phyloP scores from a whole-genome alignment of 2,329 filamentous ascomycete species.

The Sarocladium strictum region DNA sequence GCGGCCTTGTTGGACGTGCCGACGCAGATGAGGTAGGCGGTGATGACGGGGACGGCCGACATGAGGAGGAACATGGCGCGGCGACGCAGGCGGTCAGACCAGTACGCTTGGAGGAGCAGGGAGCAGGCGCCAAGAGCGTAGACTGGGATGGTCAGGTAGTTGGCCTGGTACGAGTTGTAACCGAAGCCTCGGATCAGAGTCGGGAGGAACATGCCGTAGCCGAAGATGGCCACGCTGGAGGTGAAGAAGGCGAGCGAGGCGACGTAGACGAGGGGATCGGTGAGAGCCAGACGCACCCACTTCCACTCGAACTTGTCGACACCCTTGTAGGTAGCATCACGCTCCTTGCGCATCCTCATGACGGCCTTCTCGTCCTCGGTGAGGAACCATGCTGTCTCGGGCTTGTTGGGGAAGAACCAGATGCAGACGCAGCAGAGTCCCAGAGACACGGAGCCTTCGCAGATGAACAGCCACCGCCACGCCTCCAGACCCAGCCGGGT shows the following conservation, averaged over 20 bases:
- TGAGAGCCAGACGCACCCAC: conserved; percentile 17
- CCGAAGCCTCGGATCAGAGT: conserved; percentile 28
- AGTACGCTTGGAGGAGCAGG: conserved; percentile 11
- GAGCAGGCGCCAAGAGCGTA: conserved; percentile 22
- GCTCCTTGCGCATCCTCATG: conserved; percentile 20
- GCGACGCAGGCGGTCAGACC: conserved; percentile 20
- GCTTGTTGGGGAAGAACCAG: conserved; percentile 37
- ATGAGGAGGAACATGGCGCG: conserved; percentile 16
- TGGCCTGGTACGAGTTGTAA: conserved; percentile 21
- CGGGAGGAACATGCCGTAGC: conserved; percentile 30
- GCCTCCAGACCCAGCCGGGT: conserved; percentile 37
- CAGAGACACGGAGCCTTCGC: conserved; percentile 21
- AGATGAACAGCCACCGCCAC: conserved; percentile 47
- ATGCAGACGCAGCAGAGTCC: conserved; percentile 21
- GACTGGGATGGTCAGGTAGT: conserved; percentile 29
- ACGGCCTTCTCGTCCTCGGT: conserved; percentile 30
- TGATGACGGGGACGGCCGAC: conserved; percentile 17
- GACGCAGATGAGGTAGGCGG: conserved; percentile 23
- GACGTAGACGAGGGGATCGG: conserved; percentile 25
- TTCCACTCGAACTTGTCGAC: conserved; percentile 17
- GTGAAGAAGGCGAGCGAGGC: conserved; percentile 24
- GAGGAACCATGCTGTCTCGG: conserved; percentile 38
- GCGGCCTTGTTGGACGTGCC: conserved; percentile 19
- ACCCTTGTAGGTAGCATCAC: conserved; percentile 17
- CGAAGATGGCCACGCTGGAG: conserved; percentile 25